Conservation (phyloP, 208 protist genomes). For the Trypanosoma avium region DNA sequence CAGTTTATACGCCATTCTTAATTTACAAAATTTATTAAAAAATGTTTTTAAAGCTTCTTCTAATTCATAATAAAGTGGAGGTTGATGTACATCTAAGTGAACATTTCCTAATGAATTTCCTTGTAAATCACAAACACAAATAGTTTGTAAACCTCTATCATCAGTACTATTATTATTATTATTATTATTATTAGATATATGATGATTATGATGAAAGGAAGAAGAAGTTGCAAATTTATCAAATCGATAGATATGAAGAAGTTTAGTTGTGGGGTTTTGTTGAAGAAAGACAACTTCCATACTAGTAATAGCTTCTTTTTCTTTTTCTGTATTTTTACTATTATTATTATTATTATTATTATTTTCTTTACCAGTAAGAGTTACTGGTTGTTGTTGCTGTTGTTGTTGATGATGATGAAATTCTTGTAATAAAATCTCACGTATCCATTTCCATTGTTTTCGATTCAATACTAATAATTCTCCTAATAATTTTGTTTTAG, state of each 20-base stretch:
- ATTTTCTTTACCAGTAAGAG: not conserved
- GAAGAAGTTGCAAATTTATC: not conserved
- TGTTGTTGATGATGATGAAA: not conserved
- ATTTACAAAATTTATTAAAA: not conserved
- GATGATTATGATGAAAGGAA: not conserved
- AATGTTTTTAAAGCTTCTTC: not conserved
- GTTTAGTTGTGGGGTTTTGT: not conserved
- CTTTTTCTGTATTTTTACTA: not conserved
- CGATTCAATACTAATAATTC: not conserved
- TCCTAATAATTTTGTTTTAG: not conserved
- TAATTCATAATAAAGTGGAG: not conserved
- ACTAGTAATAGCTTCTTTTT: not conserved
- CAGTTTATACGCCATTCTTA: not conserved
- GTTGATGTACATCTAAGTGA: not conserved
- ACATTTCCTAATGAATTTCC: slow-evolving; percentile 1
- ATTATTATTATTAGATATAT: no score
- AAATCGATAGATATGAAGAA: not conserved
- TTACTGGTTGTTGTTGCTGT: not conserved
- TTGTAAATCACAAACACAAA: not conserved
- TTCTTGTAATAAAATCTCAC: not conserved
- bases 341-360: not conserved
- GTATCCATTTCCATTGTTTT: slow-evolving; percentile 10
- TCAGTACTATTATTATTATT: no score
- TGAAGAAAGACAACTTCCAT: not conserved
- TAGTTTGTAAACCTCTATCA: not conserved